Conservation (phyloP, 257 asterid genomes). For the Marsdenia floribunda region DNA sequence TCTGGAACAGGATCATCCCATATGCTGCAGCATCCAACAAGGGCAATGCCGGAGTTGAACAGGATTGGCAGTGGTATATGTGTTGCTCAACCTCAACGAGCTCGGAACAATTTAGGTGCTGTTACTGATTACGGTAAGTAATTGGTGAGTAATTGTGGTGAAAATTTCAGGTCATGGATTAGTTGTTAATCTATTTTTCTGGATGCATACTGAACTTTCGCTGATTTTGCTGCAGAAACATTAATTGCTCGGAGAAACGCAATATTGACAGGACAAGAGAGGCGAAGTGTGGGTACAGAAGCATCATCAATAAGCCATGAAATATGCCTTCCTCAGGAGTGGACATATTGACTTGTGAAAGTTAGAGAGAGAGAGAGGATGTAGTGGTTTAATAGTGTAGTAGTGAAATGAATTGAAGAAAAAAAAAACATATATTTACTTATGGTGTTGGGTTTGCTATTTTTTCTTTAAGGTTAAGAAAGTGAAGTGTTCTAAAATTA, state of each 20-base stretch:
- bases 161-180: neutral
- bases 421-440: neutral
- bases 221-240: constrained; percentile 24
- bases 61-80: neutral
- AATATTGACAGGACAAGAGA: constrained; percentile 31
- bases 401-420: neutral
- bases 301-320: constrained; percentile 20
- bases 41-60: constrained; percentile 5
- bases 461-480: neutral
- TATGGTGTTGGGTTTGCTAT: neutral
- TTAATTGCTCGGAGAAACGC: constrained; percentile 46
- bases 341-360: neutral
- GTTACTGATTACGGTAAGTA: constrained; percentile 37
- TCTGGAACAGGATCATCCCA: constrained; percentile 25
- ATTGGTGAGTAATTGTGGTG: neutral
- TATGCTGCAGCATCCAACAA: constrained; percentile 16
- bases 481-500: neutral
- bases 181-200: neutral
- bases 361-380: neutral
- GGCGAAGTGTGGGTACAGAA: constrained; percentile 21
- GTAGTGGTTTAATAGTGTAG: neutral
- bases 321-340: constrained; percentile 12
- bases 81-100: constrained; percentile 12
- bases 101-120: constrained; percentile 5
- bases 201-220: neutral